These are phyloP conservation scores for Podospora fimiseda DNA, from an alignment of 495 filamentous ascomycete genomes.

Conservation along the genomic window DNA sequence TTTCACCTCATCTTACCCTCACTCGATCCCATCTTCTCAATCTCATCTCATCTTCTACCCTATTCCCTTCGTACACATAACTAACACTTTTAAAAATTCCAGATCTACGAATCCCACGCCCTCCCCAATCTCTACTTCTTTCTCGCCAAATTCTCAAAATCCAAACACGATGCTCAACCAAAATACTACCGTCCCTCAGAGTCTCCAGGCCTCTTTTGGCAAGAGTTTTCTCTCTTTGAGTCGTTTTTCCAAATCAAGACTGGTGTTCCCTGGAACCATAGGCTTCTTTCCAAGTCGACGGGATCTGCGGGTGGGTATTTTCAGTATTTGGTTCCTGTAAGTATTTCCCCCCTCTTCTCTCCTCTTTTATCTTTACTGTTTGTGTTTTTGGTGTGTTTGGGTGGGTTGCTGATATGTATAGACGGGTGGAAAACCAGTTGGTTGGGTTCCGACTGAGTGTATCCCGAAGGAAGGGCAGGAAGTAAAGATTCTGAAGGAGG, in stretches of 20 bases:
- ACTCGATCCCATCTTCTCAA: too few species aligned
- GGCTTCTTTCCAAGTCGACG: slow-evolving; percentile 24
- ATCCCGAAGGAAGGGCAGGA: too few species aligned
- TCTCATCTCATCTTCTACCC: neutral
- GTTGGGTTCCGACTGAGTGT: too few species aligned
- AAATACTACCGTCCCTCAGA: slow-evolving; percentile 4
- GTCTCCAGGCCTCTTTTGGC: neutral
- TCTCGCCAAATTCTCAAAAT: slow-evolving; percentile 1
- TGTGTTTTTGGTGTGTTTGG: too few species aligned
- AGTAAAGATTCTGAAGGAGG: too few species aligned
- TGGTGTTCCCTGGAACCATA: slow-evolving; percentile 49
- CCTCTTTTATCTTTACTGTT: too few species aligned
- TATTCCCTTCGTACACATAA: neutral
- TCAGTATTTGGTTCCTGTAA: slow-evolving; percentile 33
- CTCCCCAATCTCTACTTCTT: neutral
- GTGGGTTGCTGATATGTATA: too few species aligned
- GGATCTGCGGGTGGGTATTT: slow-evolving; percentile 13
- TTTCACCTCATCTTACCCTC: too few species aligned
- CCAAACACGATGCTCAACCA: neutral
- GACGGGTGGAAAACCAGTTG: too few species aligned
- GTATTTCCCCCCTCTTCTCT: too few species aligned
- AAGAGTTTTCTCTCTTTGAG: neutral
- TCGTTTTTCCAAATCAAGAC: slow-evolving; percentile 42
- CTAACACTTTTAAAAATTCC: neutral
- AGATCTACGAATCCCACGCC: neutral